Evolutionary conservation across 345 rosid genomes (phyloP).

Genomic region (Rubroshorea leprosula): DNA sequence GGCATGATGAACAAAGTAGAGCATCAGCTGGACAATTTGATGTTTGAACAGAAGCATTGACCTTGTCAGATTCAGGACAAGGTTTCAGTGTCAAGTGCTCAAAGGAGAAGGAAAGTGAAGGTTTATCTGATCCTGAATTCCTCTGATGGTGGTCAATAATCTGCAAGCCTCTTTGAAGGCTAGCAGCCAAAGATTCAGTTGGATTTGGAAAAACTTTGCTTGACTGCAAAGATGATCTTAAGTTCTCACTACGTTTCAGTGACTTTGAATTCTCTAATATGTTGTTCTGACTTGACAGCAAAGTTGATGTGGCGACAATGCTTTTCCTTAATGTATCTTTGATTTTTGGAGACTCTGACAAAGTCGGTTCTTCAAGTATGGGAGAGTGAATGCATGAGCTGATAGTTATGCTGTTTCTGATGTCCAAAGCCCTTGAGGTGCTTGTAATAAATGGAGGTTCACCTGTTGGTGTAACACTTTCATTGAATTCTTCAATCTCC

Average conservation of each 20-base stretch:
- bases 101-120: constrained; percentile 70
- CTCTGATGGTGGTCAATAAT: constrained; percentile 64
- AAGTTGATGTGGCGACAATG: constrained; percentile 40
- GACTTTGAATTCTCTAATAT: constrained; percentile 39
- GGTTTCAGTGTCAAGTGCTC: constrained; percentile 68
- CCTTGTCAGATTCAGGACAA: constrained; percentile 47
- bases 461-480: neutral
- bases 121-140: constrained; percentile 47
- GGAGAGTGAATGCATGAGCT: constrained; percentile 46
- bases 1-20: constrained; percentile 66
- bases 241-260: constrained; percentile 44
- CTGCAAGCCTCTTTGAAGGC: constrained; percentile 87
- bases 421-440: constrained; percentile 25
- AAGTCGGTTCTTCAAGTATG: constrained; percentile 64
- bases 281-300: constrained; percentile 46
- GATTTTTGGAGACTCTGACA: constrained; percentile 89
- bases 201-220: constrained; percentile 67
- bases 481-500: constrained; percentile 42
- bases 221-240: constrained; percentile 65
- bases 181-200: constrained; percentile 84
- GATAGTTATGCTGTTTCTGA: constrained; percentile 50
- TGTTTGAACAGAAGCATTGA: constrained; percentile 39
- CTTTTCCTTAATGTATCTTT: constrained; percentile 63
- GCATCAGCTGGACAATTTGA: constrained; percentile 29
- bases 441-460: neutral